Evolutionary conservation across 805 yeast genomes (phyloP).

Genomic region (Cyberlindnera euphorbiae): DNA sequence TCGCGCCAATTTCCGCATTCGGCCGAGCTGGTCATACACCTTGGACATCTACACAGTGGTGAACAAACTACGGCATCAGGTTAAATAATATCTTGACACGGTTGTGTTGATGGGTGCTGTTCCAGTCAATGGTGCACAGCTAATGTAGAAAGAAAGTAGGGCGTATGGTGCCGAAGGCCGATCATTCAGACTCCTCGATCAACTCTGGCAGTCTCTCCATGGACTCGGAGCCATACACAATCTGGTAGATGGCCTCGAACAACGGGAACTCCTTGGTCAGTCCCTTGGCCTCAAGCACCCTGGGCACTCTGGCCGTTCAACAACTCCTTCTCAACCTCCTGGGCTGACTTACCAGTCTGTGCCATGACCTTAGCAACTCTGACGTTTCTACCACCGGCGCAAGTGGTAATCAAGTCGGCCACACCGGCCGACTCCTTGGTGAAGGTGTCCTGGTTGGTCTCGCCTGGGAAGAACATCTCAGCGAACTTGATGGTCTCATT

Average conservation of each 20-base stretch:
- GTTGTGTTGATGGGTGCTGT: no score
- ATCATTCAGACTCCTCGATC: slow-evolving; percentile 41
- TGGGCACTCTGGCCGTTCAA: slow-evolving; percentile 96
- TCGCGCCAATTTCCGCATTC: no score
- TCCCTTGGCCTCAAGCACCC: slow-evolving; percentile 43
- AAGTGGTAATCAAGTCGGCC: slow-evolving; percentile 95
- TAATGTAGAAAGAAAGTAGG: neutral
- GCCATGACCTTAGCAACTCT: slow-evolving; percentile 87
- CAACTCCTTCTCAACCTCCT: slow-evolving; percentile 78
- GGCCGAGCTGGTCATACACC: no score
- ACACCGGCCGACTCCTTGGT: slow-evolving; percentile 96
- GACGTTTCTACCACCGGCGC: slow-evolving; percentile 96
- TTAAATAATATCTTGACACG: no score
- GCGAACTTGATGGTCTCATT: slow-evolving; percentile 88
- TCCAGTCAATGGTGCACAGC: no score
- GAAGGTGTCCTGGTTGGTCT: slow-evolving; percentile 54
- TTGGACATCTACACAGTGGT: no score
- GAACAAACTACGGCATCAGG: no score
- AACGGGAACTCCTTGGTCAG: slow-evolving; percentile 64
- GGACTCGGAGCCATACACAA: slow-evolving; percentile 68
- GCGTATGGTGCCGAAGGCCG: neutral
- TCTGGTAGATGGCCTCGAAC: slow-evolving; percentile 65
- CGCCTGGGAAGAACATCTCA: slow-evolving; percentile 63
- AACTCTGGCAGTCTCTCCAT: slow-evolving; percentile 72
- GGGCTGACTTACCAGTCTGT: slow-evolving; percentile 67